Conservation (phyloP, 148 eudicot genomes). For the Silene conica region DNA sequence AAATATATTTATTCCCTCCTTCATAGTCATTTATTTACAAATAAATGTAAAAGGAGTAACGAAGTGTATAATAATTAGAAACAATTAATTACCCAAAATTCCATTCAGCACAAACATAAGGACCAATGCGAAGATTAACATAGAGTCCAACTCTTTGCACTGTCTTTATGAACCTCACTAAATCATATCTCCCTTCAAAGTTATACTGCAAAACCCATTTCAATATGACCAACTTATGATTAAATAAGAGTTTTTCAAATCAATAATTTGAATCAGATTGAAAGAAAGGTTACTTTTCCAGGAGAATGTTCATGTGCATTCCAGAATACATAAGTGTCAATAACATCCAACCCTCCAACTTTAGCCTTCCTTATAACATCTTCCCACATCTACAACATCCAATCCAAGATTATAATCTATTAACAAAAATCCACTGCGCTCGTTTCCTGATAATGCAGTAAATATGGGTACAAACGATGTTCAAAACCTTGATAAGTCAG, state of each 20-base stretch:
- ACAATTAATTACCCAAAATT: conserved; percentile 66
- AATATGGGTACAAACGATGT: too few relatives aligned
- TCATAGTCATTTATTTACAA: too few relatives aligned
- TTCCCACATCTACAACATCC: conserved; percentile 95
- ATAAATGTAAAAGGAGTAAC: neutral
- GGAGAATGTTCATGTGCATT: conserved; percentile 89
- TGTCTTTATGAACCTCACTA: conserved; percentile 77
- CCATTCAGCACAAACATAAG: conserved; percentile 95
- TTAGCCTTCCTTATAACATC: conserved; percentile 76
- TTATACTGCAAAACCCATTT: conserved; percentile 46
- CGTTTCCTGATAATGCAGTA: conserved; percentile 3
- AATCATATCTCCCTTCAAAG: conserved; percentile 74
- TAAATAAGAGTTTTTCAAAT: too few relatives aligned
- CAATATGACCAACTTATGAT: neutral
- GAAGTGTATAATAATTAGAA: neutral
- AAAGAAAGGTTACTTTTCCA: conserved; percentile 49
- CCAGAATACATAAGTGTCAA: conserved; percentile 96
- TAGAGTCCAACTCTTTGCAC: conserved; percentile 75
- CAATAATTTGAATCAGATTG: neutral
- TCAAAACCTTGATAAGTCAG: too few relatives aligned
- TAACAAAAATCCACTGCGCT: conserved; percentile 40
- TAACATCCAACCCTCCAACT: conserved; percentile 75
- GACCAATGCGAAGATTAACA: conserved; percentile 83
- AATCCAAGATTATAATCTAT: conserved; percentile 66
- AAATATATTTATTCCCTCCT: neutral